Conservation (phyloP, 2,329 filamentous ascomycete species). For the Chalara sp. region DNA sequence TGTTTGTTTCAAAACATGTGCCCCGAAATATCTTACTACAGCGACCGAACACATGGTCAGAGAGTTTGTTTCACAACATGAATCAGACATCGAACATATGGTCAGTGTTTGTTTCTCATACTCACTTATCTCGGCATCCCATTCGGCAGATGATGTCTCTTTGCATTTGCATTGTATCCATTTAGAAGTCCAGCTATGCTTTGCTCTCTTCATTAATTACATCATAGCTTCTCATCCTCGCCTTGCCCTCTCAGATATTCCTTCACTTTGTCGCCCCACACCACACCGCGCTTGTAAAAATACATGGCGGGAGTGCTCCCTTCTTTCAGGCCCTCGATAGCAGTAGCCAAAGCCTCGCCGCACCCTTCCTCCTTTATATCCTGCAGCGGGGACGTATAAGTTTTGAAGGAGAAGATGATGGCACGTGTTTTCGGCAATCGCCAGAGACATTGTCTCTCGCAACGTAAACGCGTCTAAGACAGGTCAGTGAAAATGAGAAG, state of each 20-base stretch:
- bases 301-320: slow-evolving; percentile 52
- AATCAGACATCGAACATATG: no score
- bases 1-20: no score
- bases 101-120: neutral
- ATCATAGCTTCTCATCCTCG: neutral
- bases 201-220: no score
- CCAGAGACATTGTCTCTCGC: slow-evolving; percentile 56
- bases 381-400: slow-evolving; percentile 49
- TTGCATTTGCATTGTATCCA: no score
- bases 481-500: neutral
- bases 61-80: no score
- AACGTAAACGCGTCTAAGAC: slow-evolving; percentile 39
- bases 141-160: no score
- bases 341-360: slow-evolving; percentile 44
- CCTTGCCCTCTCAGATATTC: slow-evolving; percentile 15
- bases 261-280: slow-evolving; percentile 25
- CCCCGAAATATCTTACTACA: no score
- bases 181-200: no score
- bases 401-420: slow-evolving; percentile 56
- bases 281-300: slow-evolving; percentile 45
- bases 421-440: slow-evolving; percentile 46
- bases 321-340: slow-evolving; percentile 50
- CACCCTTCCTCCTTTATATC: slow-evolving; percentile 49
- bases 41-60: no score
- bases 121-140: no score